Evolutionary conservation across 2,329 filamentous ascomycete species (phyloP), one percentile per base, ranked within the genome.

Genomic region (Raffaelea arxii): DNA sequence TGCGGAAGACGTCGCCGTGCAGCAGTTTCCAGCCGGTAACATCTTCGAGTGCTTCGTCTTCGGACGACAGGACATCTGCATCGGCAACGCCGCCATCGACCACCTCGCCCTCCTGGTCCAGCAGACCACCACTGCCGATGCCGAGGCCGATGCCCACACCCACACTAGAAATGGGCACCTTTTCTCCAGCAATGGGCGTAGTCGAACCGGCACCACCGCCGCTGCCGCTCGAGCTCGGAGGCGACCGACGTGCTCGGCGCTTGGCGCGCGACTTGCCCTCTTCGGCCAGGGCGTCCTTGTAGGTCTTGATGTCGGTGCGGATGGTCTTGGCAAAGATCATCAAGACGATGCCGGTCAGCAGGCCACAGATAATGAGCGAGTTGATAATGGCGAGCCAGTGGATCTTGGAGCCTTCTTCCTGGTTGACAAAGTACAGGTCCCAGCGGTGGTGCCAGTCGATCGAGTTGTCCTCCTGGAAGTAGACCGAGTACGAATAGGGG

Each of bases 351-450:
- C 82, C 81, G 2, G 85, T 89, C 37, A 94, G 69, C 30, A 92
- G 69, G 6, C 83, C 83, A 43, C 84, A 86, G 54, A 94, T 92
- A 53, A 89, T 82, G 53, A 94, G 65, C 0, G 87, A 92, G 66
- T 94, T 94, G 62, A 92, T 65, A 52, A 94, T 91, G 30, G 88
- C 87, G 47, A 94, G 72, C 86, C 87, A 94, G 61, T 94, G 88
- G 22, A 91, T 86, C 59, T 80, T 81, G 23, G 78, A 82, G 40
- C 84, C 85, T 54, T 91, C 86, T 48, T 87, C 83, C 59, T 92
- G 86, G 61, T 91, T 89, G 49, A 84, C 85, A 65, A 94, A 94
- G 63, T 94, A 94, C 46, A 91, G 68, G 57, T 94, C 86, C 88
- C 89, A 95, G 46, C 88, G 78, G 55, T 82, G 86, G 47, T 74